Evolutionary conservation across 768 basidiomycete species (phyloP).

Genomic region (Hericium erinaceus): DNA sequence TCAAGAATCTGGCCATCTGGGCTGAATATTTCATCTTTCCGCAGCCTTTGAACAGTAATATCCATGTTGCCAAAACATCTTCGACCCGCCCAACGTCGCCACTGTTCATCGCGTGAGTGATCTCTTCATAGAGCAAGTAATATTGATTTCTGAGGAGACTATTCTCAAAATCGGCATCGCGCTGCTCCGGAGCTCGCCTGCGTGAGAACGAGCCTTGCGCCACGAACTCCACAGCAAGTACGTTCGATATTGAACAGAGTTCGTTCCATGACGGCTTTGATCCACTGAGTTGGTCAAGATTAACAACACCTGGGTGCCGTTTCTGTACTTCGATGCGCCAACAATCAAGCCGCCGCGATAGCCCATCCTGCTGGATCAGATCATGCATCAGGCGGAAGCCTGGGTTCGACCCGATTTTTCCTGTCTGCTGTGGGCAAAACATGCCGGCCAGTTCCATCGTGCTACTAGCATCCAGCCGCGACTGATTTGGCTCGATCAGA

Average conservation of each 20-base stretch:
- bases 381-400: slow-evolving; percentile 24
- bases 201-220: slow-evolving; percentile 6
- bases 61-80: background rate
- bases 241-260: slow-evolving; percentile 18
- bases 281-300: too few species aligned
- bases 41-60: background rate
- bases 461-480: slow-evolving; percentile 9
- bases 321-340: slow-evolving; percentile 21
- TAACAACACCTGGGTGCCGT: too few species aligned
- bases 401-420: slow-evolving; percentile 17
- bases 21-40: background rate
- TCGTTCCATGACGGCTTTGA: slow-evolving; percentile 21
- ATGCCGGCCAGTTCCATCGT: slow-evolving; percentile 10
- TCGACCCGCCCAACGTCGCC: background rate
- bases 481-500: slow-evolving; percentile 2
- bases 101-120: slow-evolving; percentile 21
- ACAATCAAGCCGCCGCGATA: slow-evolving; percentile 8
- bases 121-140: slow-evolving; percentile 30
- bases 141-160: slow-evolving; percentile 20
- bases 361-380: slow-evolving; percentile 17
- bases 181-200: background rate
- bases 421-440: slow-evolving; percentile 21
- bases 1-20: background rate
- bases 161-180: slow-evolving; percentile 29
- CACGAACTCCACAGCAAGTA: slow-evolving; percentile 16